Evolutionary conservation across 371 early-diverging fungal species (phyloP), one percentile per base, ranked within the genome.

Genomic region (Nematocida displodere): DNA sequence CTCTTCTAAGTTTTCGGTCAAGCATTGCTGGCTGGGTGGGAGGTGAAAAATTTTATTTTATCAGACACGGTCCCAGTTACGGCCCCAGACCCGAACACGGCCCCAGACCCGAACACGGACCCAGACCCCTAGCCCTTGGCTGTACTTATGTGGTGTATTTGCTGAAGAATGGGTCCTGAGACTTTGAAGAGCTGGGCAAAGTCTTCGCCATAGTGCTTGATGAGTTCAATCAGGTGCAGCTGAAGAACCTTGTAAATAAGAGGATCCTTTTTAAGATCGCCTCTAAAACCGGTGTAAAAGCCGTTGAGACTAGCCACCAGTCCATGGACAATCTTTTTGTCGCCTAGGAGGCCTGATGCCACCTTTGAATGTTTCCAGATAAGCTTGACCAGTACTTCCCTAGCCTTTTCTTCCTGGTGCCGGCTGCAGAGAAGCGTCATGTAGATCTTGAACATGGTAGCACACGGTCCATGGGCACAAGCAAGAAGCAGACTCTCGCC

Each of bases 361-460:
- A 58, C 7, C 54, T 83, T 83, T n/a, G 80, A 80, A 52, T 83
- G 81, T 52, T 78, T 76, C 83, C 83, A 83, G 2, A 83, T 65
- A 46, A 83, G 66, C 49, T 81, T 83, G 1, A 81, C 61, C 13
- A 78, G 48, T 4, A 83, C 77, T 34, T 81, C 79, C 33, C 59
- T 22, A 8, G 49, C 54, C n/a, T 79, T 65, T 62, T 71, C 75
- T 33, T 71, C 75, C 52, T 37, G 44, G 44, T 71, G 61, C 59
- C 61, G n/a, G 26, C 36, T 71, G 28, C 68, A 50, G 29, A 71
- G 75, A 13, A 71, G 54, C n/a, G 44, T 58, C 49, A 71, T 71
- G 54, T 71, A 71, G 26, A 71, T 71, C 39, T 71, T 71, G 34
- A 71, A 71, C 46, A 71, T 42, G 28, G 31, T n/a, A 31, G 56